Evolutionary conservation across 305 asterid genomes (phyloP), one percentile per base, ranked within the genome.

Genomic region (Euphrasia arctica): DNA sequence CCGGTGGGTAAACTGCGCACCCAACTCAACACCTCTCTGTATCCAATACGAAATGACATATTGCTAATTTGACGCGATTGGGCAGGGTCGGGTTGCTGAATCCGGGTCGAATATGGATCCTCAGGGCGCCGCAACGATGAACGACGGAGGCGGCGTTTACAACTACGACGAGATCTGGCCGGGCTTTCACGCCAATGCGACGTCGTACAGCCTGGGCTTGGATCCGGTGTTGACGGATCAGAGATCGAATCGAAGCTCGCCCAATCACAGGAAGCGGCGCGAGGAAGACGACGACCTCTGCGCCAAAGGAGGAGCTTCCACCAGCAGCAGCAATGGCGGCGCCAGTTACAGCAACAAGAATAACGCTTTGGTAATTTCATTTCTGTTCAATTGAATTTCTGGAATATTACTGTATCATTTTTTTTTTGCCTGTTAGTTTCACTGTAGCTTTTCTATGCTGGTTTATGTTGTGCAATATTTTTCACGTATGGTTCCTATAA

Each of bases 101-200:
- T 41, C 60, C 64, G 59, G 65, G 52, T 48, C 42, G 29, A 61
- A 28, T 22, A 85, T 83, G 93, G 83, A 83, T 79, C 83, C 85
- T 49, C 79, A 77, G 22, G 80, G 66, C 34, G n/a, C 70, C 57
- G 66, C 69, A 47, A 13, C 74, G 65, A 54, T 79, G 62, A 76
- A 64, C 60, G 58, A 72, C 62, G 80, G 74, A 10, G 70, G 74
- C 59, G 77, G 79, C 54, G 70, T 66, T 68, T 83, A 64, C 32
- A 74, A 73, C 73, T 59, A 77, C n/a, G 69, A 84, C 58, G 93
- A 85, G 86, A 85, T 74, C 85, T 85, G 90, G 90, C 84, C 76
- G 59, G 82, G 74, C 50, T 85, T 83, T 39, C 81, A 74, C 31
- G 64, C 69, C 22, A 56, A 43, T 43, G 64, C 72, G 72, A 27